Evolutionary conservation across 257 asterid genomes (phyloP).

Genomic region (Petunia secreta): DNA sequence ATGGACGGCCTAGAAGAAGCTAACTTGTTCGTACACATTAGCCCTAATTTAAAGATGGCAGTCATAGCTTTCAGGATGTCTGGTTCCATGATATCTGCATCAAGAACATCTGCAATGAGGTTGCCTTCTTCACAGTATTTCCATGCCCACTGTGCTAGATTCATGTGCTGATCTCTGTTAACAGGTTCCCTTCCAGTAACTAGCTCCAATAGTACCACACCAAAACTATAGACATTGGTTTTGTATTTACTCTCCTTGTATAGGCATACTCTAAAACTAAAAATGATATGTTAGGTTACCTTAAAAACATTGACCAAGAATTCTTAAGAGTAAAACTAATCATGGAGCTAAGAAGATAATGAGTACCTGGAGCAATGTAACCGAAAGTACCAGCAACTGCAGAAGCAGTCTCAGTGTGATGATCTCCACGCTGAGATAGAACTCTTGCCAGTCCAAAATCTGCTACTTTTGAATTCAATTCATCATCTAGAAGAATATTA

Average conservation of each 20-base stretch:
- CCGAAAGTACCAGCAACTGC: slow-evolving; percentile 65
- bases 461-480: slow-evolving; percentile 50
- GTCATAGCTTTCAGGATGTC: slow-evolving; percentile 52
- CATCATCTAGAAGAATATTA: slow-evolving; percentile 52
- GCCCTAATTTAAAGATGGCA: slow-evolving; percentile 61
- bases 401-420: slow-evolving; percentile 40
- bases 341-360: background rate
- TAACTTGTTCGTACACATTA: slow-evolving; percentile 61
- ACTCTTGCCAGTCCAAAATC: slow-evolving; percentile 57
- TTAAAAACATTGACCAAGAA: background rate
- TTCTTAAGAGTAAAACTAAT: background rate
- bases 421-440: slow-evolving; percentile 32
- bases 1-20: slow-evolving; percentile 74
- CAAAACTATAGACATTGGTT: slow-evolving; percentile 47
- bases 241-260: slow-evolving; percentile 40
- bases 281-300: no score
- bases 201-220: slow-evolving; percentile 48
- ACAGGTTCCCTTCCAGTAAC: slow-evolving; percentile 56
- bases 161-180: slow-evolving; percentile 54
- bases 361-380: slow-evolving; percentile 62
- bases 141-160: slow-evolving; percentile 95
- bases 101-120: slow-evolving; percentile 44
- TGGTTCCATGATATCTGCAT: slow-evolving; percentile 51
- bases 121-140: slow-evolving; percentile 54
- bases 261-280: slow-evolving; percentile 21